Evolutionary conservation across 2,329 filamentous ascomycete species (phyloP), one percentile per base, ranked within the genome.

Genomic region (Botrytis pseudocinerea): DNA sequence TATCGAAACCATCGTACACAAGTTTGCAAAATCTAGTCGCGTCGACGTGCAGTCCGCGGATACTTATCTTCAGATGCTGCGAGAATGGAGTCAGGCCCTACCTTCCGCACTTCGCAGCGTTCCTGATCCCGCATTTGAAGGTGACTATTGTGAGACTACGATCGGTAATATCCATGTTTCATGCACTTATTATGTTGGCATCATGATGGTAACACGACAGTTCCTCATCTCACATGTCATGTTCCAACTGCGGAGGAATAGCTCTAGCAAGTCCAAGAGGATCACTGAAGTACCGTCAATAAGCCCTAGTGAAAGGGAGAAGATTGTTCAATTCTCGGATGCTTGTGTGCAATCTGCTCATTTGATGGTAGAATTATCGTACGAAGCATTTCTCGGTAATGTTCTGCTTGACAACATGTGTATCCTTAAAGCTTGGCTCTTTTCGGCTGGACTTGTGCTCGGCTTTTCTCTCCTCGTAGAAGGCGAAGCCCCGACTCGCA

Each of bases 161-260:
- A 68, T 68, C 12, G 65, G 65, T 35, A 68, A 68, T 57, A 42
- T 68, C 25, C 65, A 68, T 25, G 65, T 68, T 57, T 68, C 65
- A 42, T 68, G 65, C 35, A 57, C 48, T 10, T 68, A 68, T 18
- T 68, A 68, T 18, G 35, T 68, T 42, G 65, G 65, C 9, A 42
- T 68, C 25, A 68, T 68, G 35, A 68, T 68, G 65, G 65, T 68
- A 16, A 68, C 65, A 6, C 65, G 65, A n/a, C 65, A 68, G 25
- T 68, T 68, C 12, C n/a, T 68, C 38, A 54, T 68, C 38, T 54
- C 64, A 20, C 46, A 68, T 68, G 46, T 54, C 35, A 68, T 68
- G 64, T 68, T 20, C 16, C 32, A 68, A 48, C 46, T 68, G 54
- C 46, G 46, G 35, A 68, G 28, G 35, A 57, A 68, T 68, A 57